phyloP scores from a whole-genome alignment of 257 asterid genomes.

The Pogostemon cablin region DNA sequence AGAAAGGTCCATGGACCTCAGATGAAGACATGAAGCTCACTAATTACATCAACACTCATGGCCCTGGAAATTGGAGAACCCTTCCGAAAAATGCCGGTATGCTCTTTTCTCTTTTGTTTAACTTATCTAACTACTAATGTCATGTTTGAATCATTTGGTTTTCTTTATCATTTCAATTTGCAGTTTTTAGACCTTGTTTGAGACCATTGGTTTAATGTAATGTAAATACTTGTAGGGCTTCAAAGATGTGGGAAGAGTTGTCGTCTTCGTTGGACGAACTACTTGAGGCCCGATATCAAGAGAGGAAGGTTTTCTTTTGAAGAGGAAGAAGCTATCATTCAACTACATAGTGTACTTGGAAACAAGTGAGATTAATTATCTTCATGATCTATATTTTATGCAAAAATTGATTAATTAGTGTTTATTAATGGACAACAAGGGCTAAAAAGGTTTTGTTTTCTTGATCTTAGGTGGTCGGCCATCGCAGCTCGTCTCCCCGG shows the following conservation, averaged over 20 bases:
- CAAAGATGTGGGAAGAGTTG: slow-evolving; percentile 88
- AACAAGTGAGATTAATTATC: slow-evolving; percentile 60
- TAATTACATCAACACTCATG: slow-evolving; percentile 57
- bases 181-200: no score
- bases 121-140: not conserved
- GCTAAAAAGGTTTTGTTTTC: slow-evolving; percentile 7
- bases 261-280: slow-evolving; percentile 85
- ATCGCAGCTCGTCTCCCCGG: slow-evolving; percentile 84
- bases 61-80: slow-evolving; percentile 79
- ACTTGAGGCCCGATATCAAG: slow-evolving; percentile 83
- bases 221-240: slow-evolving; percentile 48
- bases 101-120: not conserved
- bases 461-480: slow-evolving; percentile 74
- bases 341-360: slow-evolving; percentile 82
- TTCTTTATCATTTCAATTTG: no score
- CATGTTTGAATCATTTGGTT: no score
- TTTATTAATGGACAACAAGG: no score
- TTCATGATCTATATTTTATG: no score
- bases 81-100: slow-evolving; percentile 84
- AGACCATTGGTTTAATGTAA: no score
- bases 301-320: slow-evolving; percentile 86
- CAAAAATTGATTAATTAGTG: no score
- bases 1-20: slow-evolving; percentile 90
- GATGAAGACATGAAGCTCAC: slow-evolving; percentile 76
- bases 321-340: slow-evolving; percentile 81